These are phyloP conservation scores for Fomitopsis betulina DNA, from an alignment of 1,284 basidiomycete species.

Conservation along the genomic window DNA sequence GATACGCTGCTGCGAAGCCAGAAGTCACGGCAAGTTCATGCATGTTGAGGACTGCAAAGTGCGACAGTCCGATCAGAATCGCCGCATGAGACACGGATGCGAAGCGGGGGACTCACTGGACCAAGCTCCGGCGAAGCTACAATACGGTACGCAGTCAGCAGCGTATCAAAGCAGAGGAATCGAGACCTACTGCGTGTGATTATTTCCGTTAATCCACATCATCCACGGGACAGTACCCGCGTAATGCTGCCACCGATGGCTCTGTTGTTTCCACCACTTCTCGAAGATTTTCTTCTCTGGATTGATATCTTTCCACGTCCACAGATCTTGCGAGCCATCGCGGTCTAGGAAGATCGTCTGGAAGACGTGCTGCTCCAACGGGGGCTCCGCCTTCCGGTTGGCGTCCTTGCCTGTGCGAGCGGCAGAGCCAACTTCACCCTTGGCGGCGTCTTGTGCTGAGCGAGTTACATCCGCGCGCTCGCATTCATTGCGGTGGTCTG, in stretches of 20 bases:
- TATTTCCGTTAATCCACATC: conserved; percentile 54
- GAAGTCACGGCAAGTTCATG: conserved; percentile 57
- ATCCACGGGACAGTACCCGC: conserved; percentile 55
- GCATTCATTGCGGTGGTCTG: conserved; percentile 19
- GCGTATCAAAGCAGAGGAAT: conserved; percentile 24
- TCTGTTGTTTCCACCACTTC: conserved; percentile 63
- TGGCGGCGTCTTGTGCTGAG: conserved; percentile 13
- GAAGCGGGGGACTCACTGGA: conserved; percentile 21
- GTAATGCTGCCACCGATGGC: conserved; percentile 57
- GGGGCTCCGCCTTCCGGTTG: conserved; percentile 21
- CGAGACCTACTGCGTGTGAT: conserved; percentile 33
- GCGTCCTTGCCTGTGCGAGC: conserved; percentile 21
- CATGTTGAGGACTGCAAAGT: conserved; percentile 37
- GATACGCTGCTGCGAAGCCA: conserved; percentile 56
- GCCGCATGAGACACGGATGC: conserved; percentile 4
- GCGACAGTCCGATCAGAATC: conserved; percentile 3
- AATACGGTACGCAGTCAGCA: conserved; percentile 8
- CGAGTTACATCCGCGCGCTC: conserved; percentile 11
- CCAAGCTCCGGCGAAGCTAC: conserved; percentile 37
- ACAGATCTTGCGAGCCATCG: conserved; percentile 40
- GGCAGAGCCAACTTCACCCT: conserved; percentile 14
- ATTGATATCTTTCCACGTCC: conserved; percentile 49
- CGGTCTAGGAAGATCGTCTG: conserved; percentile 63
- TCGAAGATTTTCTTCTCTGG: conserved; percentile 46
- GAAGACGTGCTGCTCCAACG: conserved; percentile 47